Conservation (phyloP, 345 rosid genomes). For the Conringia planisiliqua region DNA sequence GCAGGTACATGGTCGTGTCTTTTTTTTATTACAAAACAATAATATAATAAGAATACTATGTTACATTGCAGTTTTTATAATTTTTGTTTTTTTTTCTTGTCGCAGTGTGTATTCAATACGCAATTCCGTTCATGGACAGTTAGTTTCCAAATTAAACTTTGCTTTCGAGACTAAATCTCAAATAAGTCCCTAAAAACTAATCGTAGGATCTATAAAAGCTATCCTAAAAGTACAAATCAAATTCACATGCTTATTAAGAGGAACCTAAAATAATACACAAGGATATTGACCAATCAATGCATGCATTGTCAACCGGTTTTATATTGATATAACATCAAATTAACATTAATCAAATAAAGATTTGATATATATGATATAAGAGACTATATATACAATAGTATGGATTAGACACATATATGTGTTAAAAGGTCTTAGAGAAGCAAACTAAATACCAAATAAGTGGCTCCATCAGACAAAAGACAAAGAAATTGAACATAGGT, state of each 20-base stretch:
- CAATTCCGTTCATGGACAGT: not conserved
- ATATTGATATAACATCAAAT: too few relatives aligned
- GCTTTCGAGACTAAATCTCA: conserved; percentile 7
- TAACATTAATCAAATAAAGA: not conserved
- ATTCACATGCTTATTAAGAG: not conserved
- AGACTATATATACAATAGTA: not conserved
- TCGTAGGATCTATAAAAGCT: not conserved
- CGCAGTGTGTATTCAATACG: conserved; percentile 14
- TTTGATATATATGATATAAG: not conserved
- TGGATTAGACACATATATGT: not conserved
- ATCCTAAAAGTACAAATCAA: not conserved
- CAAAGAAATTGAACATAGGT: conserved; percentile 22
- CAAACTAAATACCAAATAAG: conserved; percentile 14
- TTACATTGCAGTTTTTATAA: not conserved
- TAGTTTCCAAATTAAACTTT: conserved; percentile 16
- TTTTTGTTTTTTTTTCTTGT: too few relatives aligned
- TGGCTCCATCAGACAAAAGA: conserved; percentile 30
- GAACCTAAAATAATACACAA: not conserved
- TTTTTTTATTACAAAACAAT: not conserved
- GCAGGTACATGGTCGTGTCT: conserved; percentile 27
- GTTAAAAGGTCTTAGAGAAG: conserved; percentile 12
- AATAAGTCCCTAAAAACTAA: not conserved
- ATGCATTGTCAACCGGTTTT: not conserved
- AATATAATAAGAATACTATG: conserved; percentile 21
- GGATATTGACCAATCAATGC: not conserved